phyloP scores from a whole-genome alignment of 495 filamentous ascomycete species.

The Rostrohypoxylon terebratum region DNA sequence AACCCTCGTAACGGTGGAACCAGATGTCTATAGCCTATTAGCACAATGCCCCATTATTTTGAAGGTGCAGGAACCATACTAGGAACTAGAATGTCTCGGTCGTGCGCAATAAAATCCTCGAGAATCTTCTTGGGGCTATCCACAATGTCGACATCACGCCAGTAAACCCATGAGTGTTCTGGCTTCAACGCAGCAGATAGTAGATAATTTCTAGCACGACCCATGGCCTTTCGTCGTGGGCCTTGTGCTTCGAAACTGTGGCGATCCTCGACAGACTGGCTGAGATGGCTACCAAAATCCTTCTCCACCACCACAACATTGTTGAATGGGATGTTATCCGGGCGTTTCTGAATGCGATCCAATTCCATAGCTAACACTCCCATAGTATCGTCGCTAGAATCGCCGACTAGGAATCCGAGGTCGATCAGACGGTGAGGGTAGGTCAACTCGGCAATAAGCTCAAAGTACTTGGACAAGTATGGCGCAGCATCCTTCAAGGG shows the following conservation, averaged over 20 bases:
- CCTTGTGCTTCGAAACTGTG: conserved; percentile 91
- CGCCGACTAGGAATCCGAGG: conserved; percentile 92
- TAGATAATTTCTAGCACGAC: conserved; percentile 89
- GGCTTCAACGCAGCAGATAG: conserved; percentile 86
- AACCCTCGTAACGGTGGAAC: conserved; percentile 93
- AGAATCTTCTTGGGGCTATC: conserved; percentile 89
- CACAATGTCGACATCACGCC: conserved; percentile 96
- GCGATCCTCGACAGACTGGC: conserved; percentile 81
- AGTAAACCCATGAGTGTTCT: conserved; percentile 98
- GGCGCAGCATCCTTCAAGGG: conserved; percentile 89
- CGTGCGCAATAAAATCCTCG: conserved; percentile 94
- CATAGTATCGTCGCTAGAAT: conserved; percentile 89
- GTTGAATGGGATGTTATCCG: conserved; percentile 82
- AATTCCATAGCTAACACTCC: conserved; percentile 83
- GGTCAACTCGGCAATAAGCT: conserved; percentile 86
- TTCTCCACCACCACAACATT: conserved; percentile 88
- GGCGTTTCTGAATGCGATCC: conserved; percentile 85
- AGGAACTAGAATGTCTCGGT: conserved; percentile 91
- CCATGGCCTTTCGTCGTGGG: conserved; percentile 90
- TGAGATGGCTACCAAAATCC: conserved; percentile 79
- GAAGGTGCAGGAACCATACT: conserved; percentile 70
- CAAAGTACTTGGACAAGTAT: conserved; percentile 89
- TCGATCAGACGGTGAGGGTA: conserved; percentile 98
- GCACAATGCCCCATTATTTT: conserved; percentile 16
- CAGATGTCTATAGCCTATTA: conserved; percentile 79